These are phyloP conservation scores for Colletotrichum sp. DNA, from an alignment of 2,329 filamentous ascomycete species.

Conservation along the genomic window DNA sequence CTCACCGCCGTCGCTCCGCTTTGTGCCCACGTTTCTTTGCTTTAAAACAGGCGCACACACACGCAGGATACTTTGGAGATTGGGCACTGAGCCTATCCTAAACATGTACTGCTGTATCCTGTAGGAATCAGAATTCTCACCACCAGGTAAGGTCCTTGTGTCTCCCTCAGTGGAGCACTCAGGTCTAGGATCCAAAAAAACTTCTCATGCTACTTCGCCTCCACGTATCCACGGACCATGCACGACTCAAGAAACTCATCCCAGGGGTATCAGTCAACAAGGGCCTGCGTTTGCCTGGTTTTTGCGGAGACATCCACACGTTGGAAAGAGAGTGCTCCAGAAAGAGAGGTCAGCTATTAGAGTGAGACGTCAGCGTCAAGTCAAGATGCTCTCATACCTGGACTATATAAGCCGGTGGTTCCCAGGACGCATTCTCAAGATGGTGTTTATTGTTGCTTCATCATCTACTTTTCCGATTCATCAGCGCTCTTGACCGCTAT, in stretches of 20 bases:
- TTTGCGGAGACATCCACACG: conserved; percentile 19
- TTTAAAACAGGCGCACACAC: not conserved
- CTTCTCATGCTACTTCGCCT: conserved; percentile 20
- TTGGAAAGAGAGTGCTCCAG: not conserved
- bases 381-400: conserved; percentile 6
- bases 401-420: conserved; percentile 8
- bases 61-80: not conserved
- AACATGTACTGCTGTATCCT: not conserved
- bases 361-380: conserved; percentile 18
- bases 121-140: conserved; percentile 2
- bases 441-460: not conserved
- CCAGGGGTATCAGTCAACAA: conserved; percentile 8
- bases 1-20: not conserved
- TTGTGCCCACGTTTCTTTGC: not conserved
- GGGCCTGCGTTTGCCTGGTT: conserved; percentile 23
- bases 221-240: conserved; percentile 21
- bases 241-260: conserved; percentile 22
- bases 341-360: not conserved
- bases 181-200: conserved; percentile 17
- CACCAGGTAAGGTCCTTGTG: conserved; percentile 14
- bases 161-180: conserved; percentile 5
- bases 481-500: not conserved
- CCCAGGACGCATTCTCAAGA: not conserved
- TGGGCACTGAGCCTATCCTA: not conserved
- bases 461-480: not conserved